phyloP scores from a whole-genome alignment of 345 rosid species.

The Salix arbutifolia region DNA sequence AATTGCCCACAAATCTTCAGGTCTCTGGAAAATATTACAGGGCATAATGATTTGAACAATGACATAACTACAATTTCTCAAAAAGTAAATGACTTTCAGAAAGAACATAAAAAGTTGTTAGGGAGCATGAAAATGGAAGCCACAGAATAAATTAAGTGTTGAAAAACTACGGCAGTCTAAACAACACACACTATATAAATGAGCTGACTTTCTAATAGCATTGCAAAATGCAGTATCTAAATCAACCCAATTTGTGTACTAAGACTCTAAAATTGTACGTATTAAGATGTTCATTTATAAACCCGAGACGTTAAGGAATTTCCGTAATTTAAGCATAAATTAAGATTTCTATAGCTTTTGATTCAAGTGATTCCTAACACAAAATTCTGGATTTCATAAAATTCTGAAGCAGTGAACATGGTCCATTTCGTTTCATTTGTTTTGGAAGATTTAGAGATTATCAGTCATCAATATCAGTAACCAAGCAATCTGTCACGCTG shows the following conservation, averaged over 20 bases:
- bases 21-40: slow-evolving; percentile 53
- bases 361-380: background rate
- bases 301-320: too few relatives aligned
- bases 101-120: background rate
- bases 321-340: background rate
- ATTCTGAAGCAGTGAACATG: background rate
- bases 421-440: background rate
- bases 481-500: background rate
- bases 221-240: background rate
- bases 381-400: background rate
- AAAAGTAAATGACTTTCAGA: background rate
- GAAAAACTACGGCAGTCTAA: background rate
- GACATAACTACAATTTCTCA: background rate
- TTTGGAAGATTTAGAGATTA: background rate
- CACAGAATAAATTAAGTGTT: background rate
- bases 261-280: background rate
- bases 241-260: background rate
- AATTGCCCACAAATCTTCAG: slow-evolving; percentile 90
- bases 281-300: background rate
- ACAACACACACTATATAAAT: background rate
- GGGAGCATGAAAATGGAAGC: background rate
- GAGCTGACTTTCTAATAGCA: background rate
- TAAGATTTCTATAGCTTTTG: background rate
- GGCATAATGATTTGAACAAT: slow-evolving; percentile 17
- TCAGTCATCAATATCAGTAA: background rate